Percentiles rank a stretch among this genome's conserved stretches.
phyloP scores from a whole-genome alignment of 345 rosid genomes.

The Hibiscus mutabilis region DNA sequence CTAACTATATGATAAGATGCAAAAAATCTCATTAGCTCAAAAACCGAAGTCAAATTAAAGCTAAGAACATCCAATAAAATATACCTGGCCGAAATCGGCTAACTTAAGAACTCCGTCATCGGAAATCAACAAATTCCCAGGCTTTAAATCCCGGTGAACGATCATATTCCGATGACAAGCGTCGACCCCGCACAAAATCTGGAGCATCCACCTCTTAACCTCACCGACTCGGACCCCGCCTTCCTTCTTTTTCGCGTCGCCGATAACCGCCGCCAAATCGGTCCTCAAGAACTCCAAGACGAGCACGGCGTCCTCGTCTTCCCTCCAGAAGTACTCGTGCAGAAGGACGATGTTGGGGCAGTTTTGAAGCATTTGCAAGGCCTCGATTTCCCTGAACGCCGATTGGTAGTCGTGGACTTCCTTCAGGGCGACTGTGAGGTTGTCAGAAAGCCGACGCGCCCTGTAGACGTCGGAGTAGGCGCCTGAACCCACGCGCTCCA shows the following conservation, averaged over 20 bases:
- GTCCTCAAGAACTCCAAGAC: slow-evolving; percentile 80
- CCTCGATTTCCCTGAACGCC: slow-evolving; percentile 88
- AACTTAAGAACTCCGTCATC: slow-evolving; percentile 81
- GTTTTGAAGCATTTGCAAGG: slow-evolving; percentile 58
- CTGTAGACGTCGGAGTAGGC: slow-evolving; percentile 89
- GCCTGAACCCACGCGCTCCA: slow-evolving; percentile 84
- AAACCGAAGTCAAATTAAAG: background rate
- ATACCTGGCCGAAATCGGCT: slow-evolving; percentile 99
- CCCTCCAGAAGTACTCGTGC: slow-evolving; percentile 91
- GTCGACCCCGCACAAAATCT: slow-evolving; percentile 70
- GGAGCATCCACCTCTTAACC: slow-evolving; percentile 90
- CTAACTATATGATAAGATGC: background rate
- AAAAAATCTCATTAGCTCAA: background rate
- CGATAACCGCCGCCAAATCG: slow-evolving; percentile 60
- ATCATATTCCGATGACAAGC: slow-evolving; percentile 73
- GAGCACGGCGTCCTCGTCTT: slow-evolving; percentile 93
- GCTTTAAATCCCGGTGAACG: slow-evolving; percentile 91
- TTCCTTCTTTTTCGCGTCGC: slow-evolving; percentile 43
- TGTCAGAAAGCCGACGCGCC: slow-evolving; percentile 72
- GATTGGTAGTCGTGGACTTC: slow-evolving; percentile 95
- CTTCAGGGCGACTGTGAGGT: slow-evolving; percentile 70
- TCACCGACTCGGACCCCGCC: slow-evolving; percentile 45
- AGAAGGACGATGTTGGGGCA: slow-evolving; percentile 67
- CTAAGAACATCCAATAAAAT: background rate
- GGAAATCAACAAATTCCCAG: slow-evolving; percentile 71